phyloP scores from a whole-genome alignment of 495 filamentous ascomycete species.

The Lasiosphaeria miniovina region DNA sequence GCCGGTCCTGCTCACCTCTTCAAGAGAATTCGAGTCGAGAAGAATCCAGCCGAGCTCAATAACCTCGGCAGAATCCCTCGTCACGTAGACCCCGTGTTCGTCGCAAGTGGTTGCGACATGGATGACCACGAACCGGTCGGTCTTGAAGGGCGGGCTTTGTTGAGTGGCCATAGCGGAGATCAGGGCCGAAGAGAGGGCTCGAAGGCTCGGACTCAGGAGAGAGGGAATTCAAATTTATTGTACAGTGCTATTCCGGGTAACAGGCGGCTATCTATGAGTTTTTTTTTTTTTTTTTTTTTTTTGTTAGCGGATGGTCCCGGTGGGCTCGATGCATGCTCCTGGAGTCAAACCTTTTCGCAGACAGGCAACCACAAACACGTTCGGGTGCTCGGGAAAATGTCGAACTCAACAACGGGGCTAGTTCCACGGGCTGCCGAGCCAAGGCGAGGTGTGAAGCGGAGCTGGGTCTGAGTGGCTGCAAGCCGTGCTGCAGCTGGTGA shows the following conservation, averaged over 20 bases:
- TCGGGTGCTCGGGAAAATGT: too few species aligned
- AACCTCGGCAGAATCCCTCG: slow-evolving; percentile 97
- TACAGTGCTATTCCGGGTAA: background rate
- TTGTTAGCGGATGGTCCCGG: too few species aligned
- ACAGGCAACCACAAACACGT: too few species aligned
- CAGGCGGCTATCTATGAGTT: too few species aligned
- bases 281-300: too few species aligned
- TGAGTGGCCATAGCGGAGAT: slow-evolving; percentile 42
- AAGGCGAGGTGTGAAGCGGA: background rate
- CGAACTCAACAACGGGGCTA: too few species aligned
- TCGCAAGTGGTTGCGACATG: slow-evolving; percentile 99
- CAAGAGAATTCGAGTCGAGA: slow-evolving; percentile 82
- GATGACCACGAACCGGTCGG: slow-evolving; percentile 95
- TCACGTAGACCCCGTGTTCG: slow-evolving; percentile 98
- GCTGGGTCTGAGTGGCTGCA: background rate
- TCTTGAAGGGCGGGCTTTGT: slow-evolving; percentile 52
- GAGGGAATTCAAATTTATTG: background rate
- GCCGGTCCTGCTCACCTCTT: slow-evolving; percentile 64
- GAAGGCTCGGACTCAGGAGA: slow-evolving; percentile 13
- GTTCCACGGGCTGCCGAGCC: too few species aligned
- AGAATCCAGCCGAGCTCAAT: slow-evolving; percentile 99
- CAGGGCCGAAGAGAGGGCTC: slow-evolving; percentile 11
- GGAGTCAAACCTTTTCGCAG: too few species aligned
- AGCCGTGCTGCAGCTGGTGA: too few species aligned
- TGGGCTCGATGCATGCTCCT: too few species aligned